Evolutionary conservation across 768 basidiomycete genomes (phyloP), one percentile per base, ranked within the genome.

Genomic region (Tubosaeta sp.): DNA sequence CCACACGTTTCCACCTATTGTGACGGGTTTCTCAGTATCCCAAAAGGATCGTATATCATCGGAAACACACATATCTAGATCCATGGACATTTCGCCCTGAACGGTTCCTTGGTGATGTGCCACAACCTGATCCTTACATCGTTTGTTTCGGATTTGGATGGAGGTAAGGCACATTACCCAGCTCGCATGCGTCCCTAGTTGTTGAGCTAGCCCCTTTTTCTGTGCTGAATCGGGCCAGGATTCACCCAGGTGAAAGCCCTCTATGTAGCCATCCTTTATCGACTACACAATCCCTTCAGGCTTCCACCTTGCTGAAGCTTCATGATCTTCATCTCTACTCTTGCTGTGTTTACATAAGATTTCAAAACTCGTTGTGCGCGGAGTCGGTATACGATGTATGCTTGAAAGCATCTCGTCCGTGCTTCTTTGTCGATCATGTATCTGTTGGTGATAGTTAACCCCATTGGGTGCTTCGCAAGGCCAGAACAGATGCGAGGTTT

Each of bases 291-390:
- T n/a, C 6, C 14, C n/a, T 24, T 21, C 41, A 69, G 69, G 70
- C 24, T 44, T 40, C 11, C 61, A 60, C 41, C 57, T 73, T n/a
- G 69, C 59, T 0, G 62, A 70, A 38, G 51, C 60, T 1, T 44
- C 56, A n/a, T n/a, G 6, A 44, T 73, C 9, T 73, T 60, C 55
- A 56, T 61, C 29, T 44, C 53, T 12, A 41, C 75, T 16, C 73
- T 82, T n/a, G 72, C 78, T 1, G 69, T 71, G 4, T 73, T 81
- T n/a, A n/a, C n/a, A n/a, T 48, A 56, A 76, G 9, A 69, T 82
- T 21, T 64, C 66, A 16, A 76, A 74, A 46, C 69, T 61, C 0
- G 53, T 76, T 0, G 69, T 71, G 35, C 64, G 74, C n/a, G 76
- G 75, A 0, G 60, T 69, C 80, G 6, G 70, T 74, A 42, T 67